Percentiles rank a stretch among this genome's conserved stretches.
Conservation (phyloP, 768 basidiomycete genomes). For the Tylopilus sp. region DNA sequence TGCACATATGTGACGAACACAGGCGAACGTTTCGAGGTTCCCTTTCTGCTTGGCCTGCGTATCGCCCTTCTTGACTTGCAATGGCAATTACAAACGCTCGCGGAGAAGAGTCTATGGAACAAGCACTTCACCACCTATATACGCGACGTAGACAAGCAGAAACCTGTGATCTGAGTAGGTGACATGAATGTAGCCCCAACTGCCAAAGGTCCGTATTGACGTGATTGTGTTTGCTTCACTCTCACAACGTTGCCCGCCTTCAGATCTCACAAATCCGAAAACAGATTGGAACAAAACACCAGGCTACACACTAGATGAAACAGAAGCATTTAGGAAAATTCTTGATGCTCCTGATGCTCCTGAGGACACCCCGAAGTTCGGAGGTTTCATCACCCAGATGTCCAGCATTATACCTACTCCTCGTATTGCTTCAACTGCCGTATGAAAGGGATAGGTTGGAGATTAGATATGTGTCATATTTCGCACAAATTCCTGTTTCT, state of each 20-base stretch:
- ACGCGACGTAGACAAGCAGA: conserved; percentile 66
- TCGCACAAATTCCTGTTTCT: not conserved
- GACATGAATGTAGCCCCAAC: conserved; percentile 88
- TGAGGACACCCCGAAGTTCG: conserved; percentile 49
- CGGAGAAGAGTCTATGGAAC: conserved; percentile 78
- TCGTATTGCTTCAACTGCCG: conserved; percentile 82
- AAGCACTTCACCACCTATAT: conserved; percentile 71
- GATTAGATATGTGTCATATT: conserved; percentile 72
- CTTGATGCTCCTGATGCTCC: conserved; percentile 47
- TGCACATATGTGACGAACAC: conserved; percentile 87
- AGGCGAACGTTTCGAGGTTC: conserved; percentile 69
- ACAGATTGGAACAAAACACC: conserved; percentile 86
- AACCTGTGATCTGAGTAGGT: conserved; percentile 86
- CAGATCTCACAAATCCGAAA: conserved; percentile 68
- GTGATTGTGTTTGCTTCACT: not conserved
- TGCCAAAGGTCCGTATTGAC: conserved; percentile 46
- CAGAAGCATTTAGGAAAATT: conserved; percentile 66
- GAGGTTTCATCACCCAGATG: conserved; percentile 64
- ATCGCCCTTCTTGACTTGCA: not conserved
- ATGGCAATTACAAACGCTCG: conserved; percentile 52
- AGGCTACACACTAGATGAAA: conserved; percentile 83
- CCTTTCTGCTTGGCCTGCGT: not conserved
- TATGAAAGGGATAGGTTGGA: conserved; percentile 80
- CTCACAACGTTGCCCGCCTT: not conserved
- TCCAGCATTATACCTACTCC: conserved; percentile 82